These are phyloP conservation scores for Plasmodiophora brassicae DNA, from an alignment of 208 protist species.

Conservation along the genomic window DNA sequence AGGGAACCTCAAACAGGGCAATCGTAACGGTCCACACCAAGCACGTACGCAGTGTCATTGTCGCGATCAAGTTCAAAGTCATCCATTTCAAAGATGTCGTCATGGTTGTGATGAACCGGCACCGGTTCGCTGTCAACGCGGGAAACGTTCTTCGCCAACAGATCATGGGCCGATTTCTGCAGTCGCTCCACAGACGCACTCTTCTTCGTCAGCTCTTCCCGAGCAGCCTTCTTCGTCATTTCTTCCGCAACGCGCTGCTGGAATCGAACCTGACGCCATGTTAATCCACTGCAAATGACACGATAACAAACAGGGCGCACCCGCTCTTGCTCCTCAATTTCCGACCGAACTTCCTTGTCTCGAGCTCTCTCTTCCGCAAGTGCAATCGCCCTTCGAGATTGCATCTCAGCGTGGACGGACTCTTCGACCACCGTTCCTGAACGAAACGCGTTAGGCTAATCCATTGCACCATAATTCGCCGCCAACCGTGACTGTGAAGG, in stretches of 20 bases:
- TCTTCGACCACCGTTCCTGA: background rate
- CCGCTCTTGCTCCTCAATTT: background rate
- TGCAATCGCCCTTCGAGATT: too few relatives aligned
- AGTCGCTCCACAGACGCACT: background rate
- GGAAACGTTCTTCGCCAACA: background rate
- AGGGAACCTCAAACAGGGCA: too few relatives aligned
- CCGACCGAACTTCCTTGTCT: background rate
- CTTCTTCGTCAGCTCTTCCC: background rate
- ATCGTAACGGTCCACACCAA: too few relatives aligned
- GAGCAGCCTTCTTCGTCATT: background rate
- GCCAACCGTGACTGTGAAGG: background rate
- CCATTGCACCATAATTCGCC: background rate
- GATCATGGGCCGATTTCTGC: background rate
- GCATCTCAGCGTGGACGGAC: slow-evolving; percentile 10
- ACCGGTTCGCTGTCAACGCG: background rate
- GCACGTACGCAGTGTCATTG: too few relatives aligned
- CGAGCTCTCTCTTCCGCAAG: background rate
- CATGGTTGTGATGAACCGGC: too few relatives aligned
- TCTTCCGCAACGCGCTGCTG: background rate
- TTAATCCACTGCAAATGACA: background rate
- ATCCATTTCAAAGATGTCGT: slow-evolving; percentile 4
- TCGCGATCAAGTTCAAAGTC: slow-evolving; percentile 1
- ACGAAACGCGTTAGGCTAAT: background rate
- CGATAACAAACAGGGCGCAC: too few relatives aligned
- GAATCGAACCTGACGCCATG: background rate